These are phyloP conservation scores for Coniella vitis DNA, from an alignment of 2,329 filamentous ascomycete species.

Conservation along the genomic window DNA sequence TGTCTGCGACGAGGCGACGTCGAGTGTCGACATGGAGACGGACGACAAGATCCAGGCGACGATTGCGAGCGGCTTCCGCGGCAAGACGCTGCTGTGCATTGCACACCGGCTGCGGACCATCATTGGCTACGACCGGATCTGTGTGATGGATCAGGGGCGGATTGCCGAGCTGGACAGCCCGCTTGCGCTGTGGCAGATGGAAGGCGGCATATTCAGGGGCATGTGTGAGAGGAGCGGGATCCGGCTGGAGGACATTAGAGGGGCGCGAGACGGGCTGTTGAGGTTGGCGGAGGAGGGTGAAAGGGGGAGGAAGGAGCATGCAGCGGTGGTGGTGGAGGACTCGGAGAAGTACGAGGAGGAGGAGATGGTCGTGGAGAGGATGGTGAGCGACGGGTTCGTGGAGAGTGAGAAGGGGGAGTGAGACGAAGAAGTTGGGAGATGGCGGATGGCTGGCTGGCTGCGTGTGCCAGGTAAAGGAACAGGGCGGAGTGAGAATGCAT, in stretches of 20 bases:
- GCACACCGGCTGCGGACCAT: conserved; percentile 90
- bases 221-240: conserved; percentile 92
- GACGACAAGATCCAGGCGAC: conserved; percentile 92
- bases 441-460: too few species aligned
- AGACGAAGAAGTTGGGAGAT: too few species aligned
- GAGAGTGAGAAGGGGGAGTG: conserved; percentile 4
- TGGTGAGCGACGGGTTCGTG: conserved; percentile 11
- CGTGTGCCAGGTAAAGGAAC: too few species aligned
- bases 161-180: conserved; percentile 87
- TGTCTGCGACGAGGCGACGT: conserved; percentile 94
- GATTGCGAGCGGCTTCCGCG: conserved; percentile 76
- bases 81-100: conserved; percentile 85
- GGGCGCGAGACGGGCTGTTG: conserved; percentile 31
- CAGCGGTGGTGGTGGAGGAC: background rate
- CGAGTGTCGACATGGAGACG: conserved; percentile 89
- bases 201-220: conserved; percentile 71
- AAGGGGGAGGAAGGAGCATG: background rate
- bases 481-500: too few species aligned
- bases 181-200: conserved; percentile 58
- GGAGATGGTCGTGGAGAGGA: background rate
- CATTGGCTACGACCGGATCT: conserved; percentile 88
- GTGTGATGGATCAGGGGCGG: conserved; percentile 84
- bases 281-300: conserved; percentile 17
- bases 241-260: conserved; percentile 45
- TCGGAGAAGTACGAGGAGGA: background rate